Conservation (phyloP, 805 yeast species). For the Candida yuanshanica region DNA sequence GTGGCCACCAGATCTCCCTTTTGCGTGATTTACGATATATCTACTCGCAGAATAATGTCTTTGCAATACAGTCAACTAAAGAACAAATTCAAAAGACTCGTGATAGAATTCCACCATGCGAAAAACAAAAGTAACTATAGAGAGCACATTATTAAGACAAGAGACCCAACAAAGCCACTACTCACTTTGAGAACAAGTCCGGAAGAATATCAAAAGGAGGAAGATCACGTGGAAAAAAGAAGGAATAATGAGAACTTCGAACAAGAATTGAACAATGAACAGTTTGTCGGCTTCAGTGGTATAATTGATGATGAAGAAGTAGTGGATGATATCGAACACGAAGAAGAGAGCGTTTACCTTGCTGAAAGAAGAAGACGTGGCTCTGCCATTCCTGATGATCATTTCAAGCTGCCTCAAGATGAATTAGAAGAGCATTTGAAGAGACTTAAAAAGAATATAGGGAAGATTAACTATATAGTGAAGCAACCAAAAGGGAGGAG, state of each 20-base stretch:
- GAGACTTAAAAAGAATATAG: constrained; percentile 1
- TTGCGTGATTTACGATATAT: no score
- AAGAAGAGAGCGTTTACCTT: background rate
- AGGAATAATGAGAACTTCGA: background rate
- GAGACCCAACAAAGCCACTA: constrained; percentile 8
- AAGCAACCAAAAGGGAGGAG: constrained; percentile 2
- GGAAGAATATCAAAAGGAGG: no score
- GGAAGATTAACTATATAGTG: constrained; percentile 12
- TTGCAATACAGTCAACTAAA: constrained; percentile 1
- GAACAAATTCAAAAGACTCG: constrained; percentile 7
- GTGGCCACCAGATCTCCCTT: no score
- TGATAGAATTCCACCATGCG: constrained; percentile 11
- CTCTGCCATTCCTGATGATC: background rate
- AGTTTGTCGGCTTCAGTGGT: constrained; percentile 5
- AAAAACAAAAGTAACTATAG: constrained; percentile 4
- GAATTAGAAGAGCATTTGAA: constrained; percentile 4
- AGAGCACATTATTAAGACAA: constrained; percentile 5
- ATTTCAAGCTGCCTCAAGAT: background rate
- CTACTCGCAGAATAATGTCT: no score
- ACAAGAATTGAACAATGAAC: background rate
- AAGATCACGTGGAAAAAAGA: background rate
- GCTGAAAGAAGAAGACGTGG: background rate
- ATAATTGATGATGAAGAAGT: background rate
- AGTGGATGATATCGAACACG: background rate
- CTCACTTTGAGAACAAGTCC: constrained; percentile 4